These are phyloP conservation scores for Colletotrichum nymphaeae DNA, from an alignment of 2,329 filamentous ascomycete genomes.

Conservation along the genomic window DNA sequence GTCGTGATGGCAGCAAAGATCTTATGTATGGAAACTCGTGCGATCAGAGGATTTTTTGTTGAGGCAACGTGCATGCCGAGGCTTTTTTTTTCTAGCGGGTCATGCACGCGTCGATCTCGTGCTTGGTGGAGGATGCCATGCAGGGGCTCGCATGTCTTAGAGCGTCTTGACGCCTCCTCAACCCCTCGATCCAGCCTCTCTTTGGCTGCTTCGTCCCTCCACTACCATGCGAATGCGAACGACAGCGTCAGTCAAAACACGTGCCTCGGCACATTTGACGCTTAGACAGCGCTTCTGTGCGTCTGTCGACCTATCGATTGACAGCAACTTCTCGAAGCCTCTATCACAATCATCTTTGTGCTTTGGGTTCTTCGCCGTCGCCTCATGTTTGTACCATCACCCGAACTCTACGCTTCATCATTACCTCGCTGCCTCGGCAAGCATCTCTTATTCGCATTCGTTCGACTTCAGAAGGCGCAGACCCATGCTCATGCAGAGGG, in stretches of 20 bases:
- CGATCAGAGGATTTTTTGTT: slow-evolving; percentile 9
- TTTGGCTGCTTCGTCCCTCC: background rate
- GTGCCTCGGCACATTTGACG: background rate
- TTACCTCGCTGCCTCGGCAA: background rate
- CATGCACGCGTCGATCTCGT: slow-evolving; percentile 17
- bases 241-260: background rate
- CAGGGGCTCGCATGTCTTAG: slow-evolving; percentile 25
- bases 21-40: background rate
- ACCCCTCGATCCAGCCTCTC: background rate
- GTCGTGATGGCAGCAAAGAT: background rate
- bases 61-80: slow-evolving; percentile 16
- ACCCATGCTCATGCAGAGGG: background rate
- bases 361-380: background rate
- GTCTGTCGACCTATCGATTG: background rate
- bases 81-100: slow-evolving; percentile 16
- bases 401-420: background rate
- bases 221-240: slow-evolving; percentile 14
- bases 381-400: background rate
- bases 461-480: background rate
- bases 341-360: background rate
- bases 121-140: slow-evolving; percentile 1
- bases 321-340: background rate
- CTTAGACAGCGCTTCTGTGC: background rate
- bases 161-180: background rate
- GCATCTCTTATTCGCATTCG: background rate